Conservation (phyloP, 164 flowering plant genomes). For the Vitis amurensis region DNA sequence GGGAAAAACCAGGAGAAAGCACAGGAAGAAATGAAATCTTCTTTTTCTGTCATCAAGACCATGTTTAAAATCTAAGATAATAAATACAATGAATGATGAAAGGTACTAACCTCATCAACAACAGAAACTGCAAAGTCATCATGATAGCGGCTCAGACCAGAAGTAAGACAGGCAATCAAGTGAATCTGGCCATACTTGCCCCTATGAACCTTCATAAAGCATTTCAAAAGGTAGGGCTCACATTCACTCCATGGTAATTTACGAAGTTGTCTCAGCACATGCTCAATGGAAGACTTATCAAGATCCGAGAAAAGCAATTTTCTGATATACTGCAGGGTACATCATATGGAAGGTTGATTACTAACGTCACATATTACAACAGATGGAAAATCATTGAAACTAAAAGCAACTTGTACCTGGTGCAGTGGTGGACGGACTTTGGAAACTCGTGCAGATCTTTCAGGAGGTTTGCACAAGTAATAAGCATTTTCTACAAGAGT, state of each 20-base stretch:
- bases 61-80: too few relatives aligned
- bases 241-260: constrained; percentile 97
- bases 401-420: constrained; percentile 56
- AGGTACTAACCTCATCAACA: constrained; percentile 83
- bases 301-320: constrained; percentile 91
- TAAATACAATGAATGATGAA: constrained; percentile 6
- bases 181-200: constrained; percentile 97
- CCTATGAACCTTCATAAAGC: constrained; percentile 94
- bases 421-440: constrained; percentile 95
- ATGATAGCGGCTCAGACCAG: constrained; percentile 94
- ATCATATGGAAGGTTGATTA: constrained; percentile 1
- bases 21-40: too few relatives aligned
- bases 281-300: constrained; percentile 90
- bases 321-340: constrained; percentile 77
- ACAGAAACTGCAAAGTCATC: constrained; percentile 97
- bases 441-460: constrained; percentile 84
- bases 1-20: too few relatives aligned
- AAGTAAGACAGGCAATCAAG: constrained; percentile 92
- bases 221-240: constrained; percentile 77
- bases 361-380: neutral
- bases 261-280: constrained; percentile 92
- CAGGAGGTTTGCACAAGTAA: constrained; percentile 98
- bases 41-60: neutral
- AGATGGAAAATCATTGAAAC: constrained; percentile 3
- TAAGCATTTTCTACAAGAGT: constrained; percentile 99